A percentile compares a stretch with the other conserved stretches of the same genome.
Conservation (phyloP, 2,329 filamentous ascomycete species). For the Trichoderma sp. region DNA sequence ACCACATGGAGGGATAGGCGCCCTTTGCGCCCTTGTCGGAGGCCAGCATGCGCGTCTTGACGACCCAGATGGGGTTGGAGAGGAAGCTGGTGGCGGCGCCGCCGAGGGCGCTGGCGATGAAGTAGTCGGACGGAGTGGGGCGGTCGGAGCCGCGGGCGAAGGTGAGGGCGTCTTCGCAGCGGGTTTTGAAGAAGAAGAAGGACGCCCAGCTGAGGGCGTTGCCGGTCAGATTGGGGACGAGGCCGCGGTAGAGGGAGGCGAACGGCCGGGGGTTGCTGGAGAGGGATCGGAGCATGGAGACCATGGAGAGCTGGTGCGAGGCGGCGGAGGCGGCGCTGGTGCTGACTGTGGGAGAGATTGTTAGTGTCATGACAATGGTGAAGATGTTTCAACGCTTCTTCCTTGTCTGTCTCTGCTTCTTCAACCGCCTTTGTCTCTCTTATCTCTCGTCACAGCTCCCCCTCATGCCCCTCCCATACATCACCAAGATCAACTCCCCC, state of each 20-base stretch:
- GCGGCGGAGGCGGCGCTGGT: conserved; percentile 41
- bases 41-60: conserved; percentile 96
- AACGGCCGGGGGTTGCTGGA: conserved; percentile 53
- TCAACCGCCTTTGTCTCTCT: not conserved
- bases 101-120: conserved; percentile 66
- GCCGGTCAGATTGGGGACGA: conserved; percentile 85
- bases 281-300: conserved; percentile 51
- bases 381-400: not conserved
- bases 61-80: conserved; percentile 96
- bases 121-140: conserved; percentile 66
- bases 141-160: conserved; percentile 22
- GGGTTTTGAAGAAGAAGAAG: conserved; percentile 78
- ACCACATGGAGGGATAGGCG: conserved; percentile 75
- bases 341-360: conserved; percentile 42
- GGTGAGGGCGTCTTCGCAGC: conserved; percentile 48
- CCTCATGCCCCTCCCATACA: not conserved
- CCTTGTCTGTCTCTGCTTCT: not conserved
- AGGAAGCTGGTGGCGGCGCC: conserved; percentile 74
- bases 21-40: conserved; percentile 70
- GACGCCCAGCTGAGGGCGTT: conserved; percentile 88
- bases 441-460: not conserved
- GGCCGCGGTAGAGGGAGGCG: conserved; percentile 78
- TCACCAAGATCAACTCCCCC: not conserved
- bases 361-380: not conserved
- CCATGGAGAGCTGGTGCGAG: conserved; percentile 44